Base-by-base conservation (phyloP, 805 yeast genomes). In the Candida alai region DNA sequence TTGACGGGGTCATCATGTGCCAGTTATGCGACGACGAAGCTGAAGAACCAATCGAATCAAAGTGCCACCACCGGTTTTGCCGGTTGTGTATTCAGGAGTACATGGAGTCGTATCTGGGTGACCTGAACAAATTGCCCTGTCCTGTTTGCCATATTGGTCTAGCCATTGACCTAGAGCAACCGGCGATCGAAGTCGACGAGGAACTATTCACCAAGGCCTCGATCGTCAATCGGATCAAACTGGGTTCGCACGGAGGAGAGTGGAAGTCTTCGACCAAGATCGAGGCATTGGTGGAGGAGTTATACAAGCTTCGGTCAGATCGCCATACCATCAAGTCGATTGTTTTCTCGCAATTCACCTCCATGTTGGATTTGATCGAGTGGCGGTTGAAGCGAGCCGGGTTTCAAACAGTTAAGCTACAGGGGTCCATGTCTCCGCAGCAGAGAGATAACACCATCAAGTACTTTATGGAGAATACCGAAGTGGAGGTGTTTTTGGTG, bases 21-120 rank as follows among this genome's bases (percentile, higher is more conserved):
- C 94, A 86, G 45, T 55, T 93, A 16, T 93, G 99, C 60, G 97
- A 89, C 46, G 99, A 93, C 52, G 97, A 89, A 58, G 97, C 97
- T 0, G 97, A 93, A 58, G 99, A 93, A 41, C 95, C 98, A 0
- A 88, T 93, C 30, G 89, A 84, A 56, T 83, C 96, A 2, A 85
- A 83, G 53, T 93, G 99, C 57, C 96, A 84, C 47, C 99, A 93
- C 54, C 76, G 75, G 42, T 93, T 93, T 54, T 93, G 99, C 55
- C 74, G 99, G 19, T 69, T 93, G 68, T 93, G 99, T 56, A 77
- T 93, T 37, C 78, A 74, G 38, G 98, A 94, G 58, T 93, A 93
- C 51, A 76, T 83, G 30, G 96, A 89, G 43, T 78, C 93, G 34
- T 85, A 69, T 50, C 74, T 73, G 26, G 94, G 93, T 4, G 70